Base-by-base conservation (phyloP, 139 green algal species). In the Ulvella scutata region DNA sequence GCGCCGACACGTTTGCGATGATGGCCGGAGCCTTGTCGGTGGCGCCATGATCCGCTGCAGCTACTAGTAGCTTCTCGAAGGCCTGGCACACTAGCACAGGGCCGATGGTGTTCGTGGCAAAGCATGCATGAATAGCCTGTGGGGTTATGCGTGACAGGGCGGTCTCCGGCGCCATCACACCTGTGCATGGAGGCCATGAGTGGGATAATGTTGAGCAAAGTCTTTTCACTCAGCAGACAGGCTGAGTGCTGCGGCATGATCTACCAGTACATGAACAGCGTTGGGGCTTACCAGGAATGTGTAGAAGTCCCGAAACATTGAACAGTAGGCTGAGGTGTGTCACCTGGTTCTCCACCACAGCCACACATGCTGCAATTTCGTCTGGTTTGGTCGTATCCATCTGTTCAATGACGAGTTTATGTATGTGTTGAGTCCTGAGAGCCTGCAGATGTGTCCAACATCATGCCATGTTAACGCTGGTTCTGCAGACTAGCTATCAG, bases 1-100 rank as follows among this genome's bases (percentile, higher is more conserved):
- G 77, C 2, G 91, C 91, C 29, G 75, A 87, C 67, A 96, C 79
- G 76, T 88, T 93, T 29, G 87, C 91, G 3, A 96, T 38, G 3
- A 94, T 75, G 0, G 87, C 83, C 0, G 85, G 84, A 3, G 62
- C 40, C 43, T 85, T 72, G 38, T 85, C 78, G 9, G 75, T 51
- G 26, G 77, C 82, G 33, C 75, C 34, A 38, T 74, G 43, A 61
- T 73, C 31, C 78, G 76, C 4, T 75, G 75, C 28, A 75, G 43
- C 44, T 1, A 26, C 51, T 6, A 92, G 76, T 35, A 88, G 78
- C 20, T 79, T 78, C 43, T 76, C 44, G 75, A 90, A 88, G 33
- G 78, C 78, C 74, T 90, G 87, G 59, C 43, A 76, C 9, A 92
- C 84, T 3, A 96, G 77, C 37, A 92, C 85, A 3, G 90, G 91